Conservation (phyloP, 2,329 filamentous ascomycete genomes). For the Pyricularia grisea region DNA sequence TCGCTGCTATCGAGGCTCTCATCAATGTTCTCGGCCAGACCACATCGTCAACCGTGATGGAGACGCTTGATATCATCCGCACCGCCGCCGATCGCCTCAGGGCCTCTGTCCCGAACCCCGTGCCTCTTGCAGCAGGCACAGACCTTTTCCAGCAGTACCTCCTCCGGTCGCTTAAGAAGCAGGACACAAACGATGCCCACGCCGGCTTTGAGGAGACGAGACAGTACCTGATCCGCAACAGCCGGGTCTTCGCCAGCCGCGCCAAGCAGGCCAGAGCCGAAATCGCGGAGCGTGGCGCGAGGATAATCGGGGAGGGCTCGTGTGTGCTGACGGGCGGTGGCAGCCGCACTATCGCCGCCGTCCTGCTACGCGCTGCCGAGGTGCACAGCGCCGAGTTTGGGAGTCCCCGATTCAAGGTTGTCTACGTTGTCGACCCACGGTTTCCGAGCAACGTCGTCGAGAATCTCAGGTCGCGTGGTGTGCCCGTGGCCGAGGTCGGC, state of each 20-base stretch:
- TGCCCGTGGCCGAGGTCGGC: constrained; percentile 75
- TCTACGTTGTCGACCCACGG: constrained; percentile 61
- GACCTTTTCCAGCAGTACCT: constrained; percentile 95
- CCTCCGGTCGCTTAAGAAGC: constrained; percentile 60
- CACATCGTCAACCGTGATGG: constrained; percentile 78
- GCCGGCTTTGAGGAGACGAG: constrained; percentile 73
- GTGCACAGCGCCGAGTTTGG: constrained; percentile 41
- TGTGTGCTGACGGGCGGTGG: constrained; percentile 88
- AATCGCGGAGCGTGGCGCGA: constrained; percentile 71
- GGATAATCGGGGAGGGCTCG: constrained; percentile 68
- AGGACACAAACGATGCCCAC: constrained; percentile 19
- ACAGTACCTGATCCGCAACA: constrained; percentile 76
- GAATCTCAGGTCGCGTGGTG: constrained; percentile 62
- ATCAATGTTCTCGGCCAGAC: constrained; percentile 77
- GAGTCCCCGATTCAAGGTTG: constrained; percentile 64
- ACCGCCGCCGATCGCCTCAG: constrained; percentile 71
- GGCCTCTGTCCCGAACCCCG: constrained; percentile 71
- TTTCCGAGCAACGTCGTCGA: constrained; percentile 36
- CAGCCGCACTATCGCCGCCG: constrained; percentile 69
- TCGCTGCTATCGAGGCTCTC: constrained; percentile 55
- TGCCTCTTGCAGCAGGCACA: constrained; percentile 86
- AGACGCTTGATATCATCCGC: constrained; percentile 81
- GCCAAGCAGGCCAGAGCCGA: constrained; percentile 78
- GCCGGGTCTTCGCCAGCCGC: constrained; percentile 74
- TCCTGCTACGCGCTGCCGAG: constrained; percentile 67